Conservation (phyloP, 176 grass and related monocot genomes). For the Zoysia japonica region DNA sequence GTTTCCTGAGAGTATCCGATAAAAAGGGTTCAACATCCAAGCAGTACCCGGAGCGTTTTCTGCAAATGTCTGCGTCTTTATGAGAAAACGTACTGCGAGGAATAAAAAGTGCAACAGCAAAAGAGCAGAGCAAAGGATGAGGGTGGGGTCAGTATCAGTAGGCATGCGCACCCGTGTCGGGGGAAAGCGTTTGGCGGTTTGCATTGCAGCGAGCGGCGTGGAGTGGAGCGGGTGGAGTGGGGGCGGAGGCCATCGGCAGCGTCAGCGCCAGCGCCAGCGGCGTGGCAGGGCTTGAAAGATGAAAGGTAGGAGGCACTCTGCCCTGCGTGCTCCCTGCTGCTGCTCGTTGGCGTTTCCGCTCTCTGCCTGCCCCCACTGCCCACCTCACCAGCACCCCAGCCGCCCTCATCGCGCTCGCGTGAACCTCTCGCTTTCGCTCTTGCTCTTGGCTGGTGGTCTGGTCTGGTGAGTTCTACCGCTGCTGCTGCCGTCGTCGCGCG, state of each 20-base stretch:
- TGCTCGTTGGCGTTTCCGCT: conserved; percentile 39
- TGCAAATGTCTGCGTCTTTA: background rate
- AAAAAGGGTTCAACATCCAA: no score
- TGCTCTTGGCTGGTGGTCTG: conserved; percentile 11
- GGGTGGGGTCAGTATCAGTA: background rate
- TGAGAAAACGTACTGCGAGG: background rate
- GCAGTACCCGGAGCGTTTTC: background rate
- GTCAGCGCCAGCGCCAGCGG: conserved; percentile 21
- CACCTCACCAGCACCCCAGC: background rate
- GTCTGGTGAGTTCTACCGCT: background rate
- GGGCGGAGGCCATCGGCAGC: conserved; percentile 11
- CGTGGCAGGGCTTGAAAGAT: conserved; percentile 34
- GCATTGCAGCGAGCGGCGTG: conserved; percentile 47
- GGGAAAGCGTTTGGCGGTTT: conserved; percentile 44
- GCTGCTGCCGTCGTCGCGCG: background rate
- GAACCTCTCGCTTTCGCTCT: conserved; percentile 30
- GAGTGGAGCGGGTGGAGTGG: conserved; percentile 28
- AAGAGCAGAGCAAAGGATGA: background rate
- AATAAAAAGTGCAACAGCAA: background rate
- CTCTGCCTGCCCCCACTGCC: background rate
- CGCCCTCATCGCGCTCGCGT: background rate
- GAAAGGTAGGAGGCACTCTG: no score
- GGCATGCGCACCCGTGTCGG: conserved; percentile 49
- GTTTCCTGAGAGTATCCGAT: no score
- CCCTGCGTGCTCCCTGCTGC: background rate